Base-by-base conservation (phyloP, 2,329 filamentous ascomycete species). In the Tetracladium maxilliforme region DNA sequence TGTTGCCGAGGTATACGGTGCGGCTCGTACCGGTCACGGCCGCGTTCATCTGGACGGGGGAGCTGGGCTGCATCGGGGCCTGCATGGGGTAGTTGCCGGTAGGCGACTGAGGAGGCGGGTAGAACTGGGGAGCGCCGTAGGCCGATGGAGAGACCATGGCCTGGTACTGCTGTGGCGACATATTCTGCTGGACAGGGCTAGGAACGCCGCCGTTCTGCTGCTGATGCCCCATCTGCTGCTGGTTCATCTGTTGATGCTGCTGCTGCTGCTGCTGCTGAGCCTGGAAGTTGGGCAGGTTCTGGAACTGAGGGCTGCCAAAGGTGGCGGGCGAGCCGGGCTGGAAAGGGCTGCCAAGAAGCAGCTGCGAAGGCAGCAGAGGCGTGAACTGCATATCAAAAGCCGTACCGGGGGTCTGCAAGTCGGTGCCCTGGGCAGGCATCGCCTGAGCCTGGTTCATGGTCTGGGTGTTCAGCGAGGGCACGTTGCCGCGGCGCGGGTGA, bases 331-430 rank as follows among this genome's bases (percentile, higher is more conserved):
- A 93, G 21, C 86, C 90, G 10, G 90, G 84, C 55, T 95, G 90
- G 56, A 95, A 95, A 11, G 90, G 90, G 52, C 84, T 94, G 23
- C 90, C 90, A 25, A 95, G 76, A 14, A 98, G 71, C 40, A 98
- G 64, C 54, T 94, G 83, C 17, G 87, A 95, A 18, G 90, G 90
- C 19, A 98, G 70, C 37, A 98, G 67, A 36, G 90, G 87, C 8
- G 90, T 94, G 54, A 94, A 95, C 56, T 95, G 90, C 87, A 95
- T 94, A 46, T 95, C 90, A 46, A 84, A 92, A 21, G 70, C 83
- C 26, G 83, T 87, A 21, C 80, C 84, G 10, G 90, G 86, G 14
- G 80, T 87, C 37, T 78, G 64, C 70, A 93, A 71, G 36, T 92
- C 84, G 41, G 65, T 68, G 27, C 52, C 54, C 24, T 56, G 53